These are phyloP conservation scores for Acrodontium crateriforme DNA, from an alignment of 2,329 filamentous ascomycete genomes.

Conservation along the genomic window DNA sequence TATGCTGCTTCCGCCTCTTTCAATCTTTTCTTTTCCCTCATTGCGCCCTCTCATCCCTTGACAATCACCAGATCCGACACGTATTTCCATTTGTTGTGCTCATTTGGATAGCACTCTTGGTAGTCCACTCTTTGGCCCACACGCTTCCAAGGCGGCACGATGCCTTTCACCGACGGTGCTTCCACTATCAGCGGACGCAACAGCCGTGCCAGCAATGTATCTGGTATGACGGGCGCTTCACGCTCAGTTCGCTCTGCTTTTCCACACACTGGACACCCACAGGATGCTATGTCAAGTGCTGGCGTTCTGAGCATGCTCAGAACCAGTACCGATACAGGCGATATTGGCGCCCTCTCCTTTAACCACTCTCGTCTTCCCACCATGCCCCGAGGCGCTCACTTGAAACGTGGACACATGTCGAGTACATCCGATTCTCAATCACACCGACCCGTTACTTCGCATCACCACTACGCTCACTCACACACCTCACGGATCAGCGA, in stretches of 20 bases:
- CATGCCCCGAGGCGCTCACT: slow-evolving; percentile 23
- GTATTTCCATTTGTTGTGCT: slow-evolving; percentile 9
- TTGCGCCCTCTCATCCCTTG: slow-evolving; percentile 3
- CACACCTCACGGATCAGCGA: slow-evolving; percentile 26
- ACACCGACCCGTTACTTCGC: slow-evolving; percentile 11
- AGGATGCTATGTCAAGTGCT: slow-evolving; percentile 22
- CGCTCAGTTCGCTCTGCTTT: slow-evolving; percentile 17
- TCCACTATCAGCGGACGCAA: slow-evolving; percentile 32
- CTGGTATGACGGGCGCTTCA: slow-evolving; percentile 20
- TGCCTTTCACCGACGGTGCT: slow-evolving; percentile 32
- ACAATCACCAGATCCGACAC: slow-evolving; percentile 9
- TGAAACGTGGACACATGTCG: slow-evolving; percentile 22
- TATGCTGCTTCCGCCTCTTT: not conserved
- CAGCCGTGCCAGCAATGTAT: slow-evolving; percentile 34
- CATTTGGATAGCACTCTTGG: slow-evolving; percentile 20
- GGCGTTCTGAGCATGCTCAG: slow-evolving; percentile 37
- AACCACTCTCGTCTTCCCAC: slow-evolving; percentile 25
- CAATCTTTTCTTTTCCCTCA: slow-evolving; percentile 3
- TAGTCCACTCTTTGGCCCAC: slow-evolving; percentile 11
- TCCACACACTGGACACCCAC: slow-evolving; percentile 14
- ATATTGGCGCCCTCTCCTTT: slow-evolving; percentile 28
- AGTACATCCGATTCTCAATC: slow-evolving; percentile 22
- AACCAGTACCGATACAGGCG: slow-evolving; percentile 35
- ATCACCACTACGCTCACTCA: slow-evolving; percentile 24
- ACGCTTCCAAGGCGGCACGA: slow-evolving; percentile 22